phyloP scores from a whole-genome alignment of 2,329 filamentous ascomycete genomes.

The Aspergillus fructus region DNA sequence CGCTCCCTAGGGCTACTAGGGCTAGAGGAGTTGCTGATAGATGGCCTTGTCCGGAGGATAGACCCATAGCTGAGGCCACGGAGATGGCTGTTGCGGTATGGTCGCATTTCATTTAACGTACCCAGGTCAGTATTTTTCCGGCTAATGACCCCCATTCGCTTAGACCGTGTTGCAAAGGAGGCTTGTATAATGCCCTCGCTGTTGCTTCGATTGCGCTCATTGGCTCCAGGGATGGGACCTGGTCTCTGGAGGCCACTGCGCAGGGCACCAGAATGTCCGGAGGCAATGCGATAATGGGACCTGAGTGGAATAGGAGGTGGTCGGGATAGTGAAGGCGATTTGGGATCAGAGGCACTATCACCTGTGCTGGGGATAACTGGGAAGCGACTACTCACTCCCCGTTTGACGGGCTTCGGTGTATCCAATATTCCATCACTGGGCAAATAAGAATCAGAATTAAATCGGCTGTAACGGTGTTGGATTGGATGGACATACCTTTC shows the following conservation, averaged over 20 bases:
- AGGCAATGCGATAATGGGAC: slow-evolving; percentile 70
- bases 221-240: slow-evolving; percentile 68
- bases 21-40: slow-evolving; percentile 42
- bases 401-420: slow-evolving; percentile 69
- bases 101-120: slow-evolving; percentile 52
- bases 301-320: slow-evolving; percentile 76
- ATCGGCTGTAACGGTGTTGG: not conserved
- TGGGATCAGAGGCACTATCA: slow-evolving; percentile 66
- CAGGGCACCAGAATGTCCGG: slow-evolving; percentile 38
- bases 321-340: slow-evolving; percentile 65
- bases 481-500: slow-evolving; percentile 40
- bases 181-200: slow-evolving; percentile 60
- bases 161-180: slow-evolving; percentile 48
- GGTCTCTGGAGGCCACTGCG: slow-evolving; percentile 60
- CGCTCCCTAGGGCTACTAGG: slow-evolving; percentile 46
- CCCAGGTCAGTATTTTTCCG: slow-evolving; percentile 56
- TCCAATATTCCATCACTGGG: slow-evolving; percentile 72
- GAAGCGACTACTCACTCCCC: slow-evolving; percentile 56
- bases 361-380: slow-evolving; percentile 53
- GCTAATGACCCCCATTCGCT: slow-evolving; percentile 61
- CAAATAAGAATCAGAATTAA: slow-evolving; percentile 13
- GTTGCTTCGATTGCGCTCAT: slow-evolving; percentile 58
- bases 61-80: slow-evolving; percentile 60
- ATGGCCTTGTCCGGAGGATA: slow-evolving; percentile 42
- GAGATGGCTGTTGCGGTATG: slow-evolving; percentile 55